Conservation (phyloP, 148 eudicot species). For the Persicaria tinctoria region DNA sequence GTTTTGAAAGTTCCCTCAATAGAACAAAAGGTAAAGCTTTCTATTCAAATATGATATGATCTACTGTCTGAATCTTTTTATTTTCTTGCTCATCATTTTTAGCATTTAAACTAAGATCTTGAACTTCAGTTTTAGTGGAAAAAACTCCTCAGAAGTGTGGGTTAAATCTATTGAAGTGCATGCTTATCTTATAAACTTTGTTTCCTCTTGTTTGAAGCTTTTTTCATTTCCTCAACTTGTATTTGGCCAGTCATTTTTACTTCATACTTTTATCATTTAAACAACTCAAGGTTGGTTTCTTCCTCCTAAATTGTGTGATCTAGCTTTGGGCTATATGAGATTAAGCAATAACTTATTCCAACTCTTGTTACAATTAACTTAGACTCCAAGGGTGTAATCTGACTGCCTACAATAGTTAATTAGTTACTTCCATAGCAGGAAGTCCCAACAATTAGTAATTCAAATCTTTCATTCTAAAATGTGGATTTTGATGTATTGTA, state of each 20-base stretch:
- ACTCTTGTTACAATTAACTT: neutral
- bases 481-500: neutral
- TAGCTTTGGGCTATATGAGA: constrained; percentile 14
- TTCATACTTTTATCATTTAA: neutral
- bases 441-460: neutral
- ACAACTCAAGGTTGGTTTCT: neutral
- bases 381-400: neutral
- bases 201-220: neutral
- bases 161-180: neutral
- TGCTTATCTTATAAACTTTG: neutral
- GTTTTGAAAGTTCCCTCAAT: constrained; percentile 97
- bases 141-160: neutral
- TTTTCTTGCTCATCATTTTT: neutral
- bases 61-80: neutral
- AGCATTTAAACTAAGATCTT: neutral
- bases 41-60: neutral
- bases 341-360: neutral
- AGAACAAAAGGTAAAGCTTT: constrained; percentile 71
- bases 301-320: neutral
- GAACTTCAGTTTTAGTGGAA: neutral
- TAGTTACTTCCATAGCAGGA: neutral
- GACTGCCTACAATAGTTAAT: neutral
- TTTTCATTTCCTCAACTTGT: neutral
- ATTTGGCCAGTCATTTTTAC: neutral
- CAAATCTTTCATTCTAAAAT: neutral